Base-by-base conservation (phyloP, 352 stramenopile genomes). In the Phytophthora podocarpi region DNA sequence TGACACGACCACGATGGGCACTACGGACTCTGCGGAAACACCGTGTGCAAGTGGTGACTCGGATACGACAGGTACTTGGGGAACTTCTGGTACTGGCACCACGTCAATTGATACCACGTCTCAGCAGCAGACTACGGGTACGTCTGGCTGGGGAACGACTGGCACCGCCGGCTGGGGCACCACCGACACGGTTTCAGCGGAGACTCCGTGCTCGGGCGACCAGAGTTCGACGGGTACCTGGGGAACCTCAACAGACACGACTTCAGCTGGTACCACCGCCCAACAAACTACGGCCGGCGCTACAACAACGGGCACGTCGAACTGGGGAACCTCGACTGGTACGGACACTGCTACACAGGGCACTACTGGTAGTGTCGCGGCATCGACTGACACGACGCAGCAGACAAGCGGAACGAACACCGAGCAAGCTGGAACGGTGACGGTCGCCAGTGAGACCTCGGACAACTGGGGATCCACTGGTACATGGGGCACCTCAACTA, bases 141-240 rank as follows among this genome's bases (percentile, higher is more conserved):
- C 50, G 9, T 18, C 27, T 28, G 41, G 26, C 1, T 53, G 51
- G 45, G 52, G 35, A 16, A 43, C 39, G n/a, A n/a, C n/a, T n/a
- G n/a, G n/a, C n/a, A n/a, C n/a, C n/a, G n/a, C n/a, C n/a, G n/a
- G n/a, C n/a, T n/a, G n/a, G n/a, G n/a, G n/a, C 13, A 39, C 11
- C 12, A 49, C 47, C 24, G 47, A 6, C 24, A 60, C 48, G 26
- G 50, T 45, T 4, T 58, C 51, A 0, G 43, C 36, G 10, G 59
- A 63, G 36, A 63, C 51, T 5, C 59, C 43, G 20, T 68, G 59
- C 51, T 63, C 51, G 13, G 45, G 52, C 5, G 59, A 63, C 28
- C 43, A 62, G 28, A 68, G 50, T 18, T 62, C 51, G 8, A 64
- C 51, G 5, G 37, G 49, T 2, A 56, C 24, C 8, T 57, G 55